Evolutionary conservation across 176 grass and related monocot species (phyloP), one percentile per base, ranked within the genome.

Genomic region (Urochloa ruziziensis): DNA sequence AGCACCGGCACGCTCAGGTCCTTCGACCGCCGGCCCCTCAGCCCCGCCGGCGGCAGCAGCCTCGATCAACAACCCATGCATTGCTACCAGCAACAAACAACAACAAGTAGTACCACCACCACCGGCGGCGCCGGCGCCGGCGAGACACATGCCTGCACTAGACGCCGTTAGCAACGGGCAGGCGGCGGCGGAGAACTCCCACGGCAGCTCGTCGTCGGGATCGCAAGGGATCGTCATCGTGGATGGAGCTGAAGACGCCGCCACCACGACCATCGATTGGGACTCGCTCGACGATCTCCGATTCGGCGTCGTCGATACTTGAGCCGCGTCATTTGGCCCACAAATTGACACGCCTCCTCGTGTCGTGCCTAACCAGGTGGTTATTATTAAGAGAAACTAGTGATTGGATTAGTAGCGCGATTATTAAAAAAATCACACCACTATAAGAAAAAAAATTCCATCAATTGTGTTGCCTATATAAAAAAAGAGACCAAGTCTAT

Each of bases 11-110:
- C 73, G 16, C 49, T 89, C 18, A 73, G 91, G 73, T 89, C 86
- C 23, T 97, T 93, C 77, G 94, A 97, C 23, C 94, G 94, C 3
- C 91, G 94, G 2, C 94, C 94, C 2, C 63, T 71, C 25, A 61
- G 82, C 49, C 64, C 67, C 6, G 3, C n/a, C 8, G 42, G 1
- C 8, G 37, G n/a, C 48, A 36, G 70, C 9, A 19, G 17, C 47
- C 34, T 66, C 10, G 68, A 27, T 4, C 70, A 47, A 58, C 21
- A 17, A 1, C 48, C 15, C 5, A 23, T 16, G 40, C n/a, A 33
- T 39, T 4, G 5, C 7, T 7, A 15, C 18, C 71, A 34, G 7
- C 82, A 40, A 1, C 84, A 17, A 23, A 13, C 82, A 40, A 1
- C 84, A 17, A 23, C 62, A 21, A 7, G n/a, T 18, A 0, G 6